Evolutionary conservation across 257 asterid species (phyloP), one percentile per base, ranked within the genome.

Genomic region (Solanum virginianum): DNA sequence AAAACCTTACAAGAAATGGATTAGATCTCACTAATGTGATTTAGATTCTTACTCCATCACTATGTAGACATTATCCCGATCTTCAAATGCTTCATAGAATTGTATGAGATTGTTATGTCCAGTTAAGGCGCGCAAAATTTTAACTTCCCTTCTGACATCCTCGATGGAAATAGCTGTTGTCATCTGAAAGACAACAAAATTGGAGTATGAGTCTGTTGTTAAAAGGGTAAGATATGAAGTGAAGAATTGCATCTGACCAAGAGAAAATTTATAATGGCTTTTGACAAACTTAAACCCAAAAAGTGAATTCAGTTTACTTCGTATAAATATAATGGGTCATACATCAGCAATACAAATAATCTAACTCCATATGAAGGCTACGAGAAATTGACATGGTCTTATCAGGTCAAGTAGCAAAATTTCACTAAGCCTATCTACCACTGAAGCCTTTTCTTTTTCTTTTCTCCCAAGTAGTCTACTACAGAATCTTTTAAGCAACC

Each of bases 81-180:
- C 96, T 88, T 93, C 97, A 77, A 89, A 93, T 43, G 97, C 93
- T 41, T 92, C 97, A 60, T 91, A 84, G 83, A 92, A 90, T 72
- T 89, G 91, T 6, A 89, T 87, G 20, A 92, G 90, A 86, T 93
- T 93, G 71, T 59, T 88, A 80, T 93, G 97, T 32, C 92, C 91
- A 69, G 90, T 65, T 90, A 93, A 87, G 68, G 92, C 90, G 5
- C 89, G 92, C 88, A 93, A 85, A 88, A 93, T 92, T 82, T 90
- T 91, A 84, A 93, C 90, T 90, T 93, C 97, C 86, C 96, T 87
- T 69, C 95, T 89, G 32, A 91, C 93, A 60, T 92, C 95, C 91
- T 93, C 97, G 80, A 93, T 86, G 56, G 94, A 91, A 80, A 93
- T 86, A 75, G 93, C 87, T 10, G 95, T 93, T 36, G 93, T 92